Conservation (phyloP, 2,329 filamentous ascomycete genomes). For the Colletotrichum abscissum region DNA sequence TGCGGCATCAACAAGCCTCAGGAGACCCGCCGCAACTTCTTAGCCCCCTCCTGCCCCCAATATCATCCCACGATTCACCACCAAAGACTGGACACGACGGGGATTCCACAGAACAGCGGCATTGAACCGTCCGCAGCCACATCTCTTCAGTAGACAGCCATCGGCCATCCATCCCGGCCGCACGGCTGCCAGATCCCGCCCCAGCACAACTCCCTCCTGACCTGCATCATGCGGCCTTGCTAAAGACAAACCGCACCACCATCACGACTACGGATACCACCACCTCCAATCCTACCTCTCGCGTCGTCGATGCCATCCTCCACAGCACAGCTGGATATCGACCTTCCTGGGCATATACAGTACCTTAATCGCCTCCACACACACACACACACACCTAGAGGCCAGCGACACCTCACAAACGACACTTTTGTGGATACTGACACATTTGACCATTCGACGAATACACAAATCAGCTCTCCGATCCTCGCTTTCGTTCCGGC, state of each 20-base stretch:
- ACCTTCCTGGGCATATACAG: not conserved
- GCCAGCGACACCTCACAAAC: not conserved
- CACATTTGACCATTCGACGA: not conserved
- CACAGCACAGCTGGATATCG: not conserved
- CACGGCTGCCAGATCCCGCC: constrained; percentile 21
- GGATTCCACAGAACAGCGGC: not conserved
- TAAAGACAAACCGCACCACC: constrained; percentile 16
- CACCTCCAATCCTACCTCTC: not conserved
- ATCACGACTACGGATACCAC: not conserved
- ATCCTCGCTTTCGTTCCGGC: constrained; percentile 17
- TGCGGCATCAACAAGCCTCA: constrained; percentile 21
- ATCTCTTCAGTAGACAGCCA: not conserved
- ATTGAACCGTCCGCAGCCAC: not conserved
- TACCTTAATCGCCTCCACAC: not conserved
- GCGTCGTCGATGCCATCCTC: not conserved
- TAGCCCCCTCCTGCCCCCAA: not conserved
- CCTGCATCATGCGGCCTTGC: constrained; percentile 31
- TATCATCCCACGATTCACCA: constrained; percentile 9
- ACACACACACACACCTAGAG: not conserved
- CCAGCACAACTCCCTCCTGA: constrained; percentile 14
- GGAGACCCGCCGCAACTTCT: constrained; percentile 8
- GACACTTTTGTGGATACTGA: not conserved
- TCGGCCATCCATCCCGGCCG: constrained; percentile 1
- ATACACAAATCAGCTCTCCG: not conserved
- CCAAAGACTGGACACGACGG: not conserved